These are phyloP conservation scores for Russula emetica DNA, from an alignment of 768 basidiomycete genomes.

Conservation along the genomic window DNA sequence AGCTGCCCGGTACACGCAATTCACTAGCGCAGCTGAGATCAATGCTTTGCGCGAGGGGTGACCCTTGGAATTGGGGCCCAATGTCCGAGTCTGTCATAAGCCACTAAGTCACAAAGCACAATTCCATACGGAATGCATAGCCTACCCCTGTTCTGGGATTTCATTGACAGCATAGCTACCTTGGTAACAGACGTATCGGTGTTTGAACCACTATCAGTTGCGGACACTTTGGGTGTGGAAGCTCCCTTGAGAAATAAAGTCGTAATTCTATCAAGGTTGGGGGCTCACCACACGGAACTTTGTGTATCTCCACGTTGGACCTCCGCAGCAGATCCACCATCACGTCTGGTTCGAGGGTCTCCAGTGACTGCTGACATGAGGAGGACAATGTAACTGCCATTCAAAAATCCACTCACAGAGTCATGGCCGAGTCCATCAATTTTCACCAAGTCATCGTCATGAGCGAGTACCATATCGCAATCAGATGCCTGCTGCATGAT, in stretches of 20 bases:
- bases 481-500: background rate
- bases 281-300: background rate
- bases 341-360: background rate
- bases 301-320: background rate
- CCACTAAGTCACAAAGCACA: background rate
- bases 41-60: background rate
- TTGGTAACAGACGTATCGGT: background rate
- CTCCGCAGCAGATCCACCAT: background rate
- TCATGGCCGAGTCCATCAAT: background rate
- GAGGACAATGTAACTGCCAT: background rate
- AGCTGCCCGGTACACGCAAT: background rate
- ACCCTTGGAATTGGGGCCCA: too few species aligned
- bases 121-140: background rate
- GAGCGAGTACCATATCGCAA: conserved; percentile 6
- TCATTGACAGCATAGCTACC: background rate
- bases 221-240: background rate
- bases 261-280: background rate
- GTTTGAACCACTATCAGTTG: background rate
- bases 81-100: background rate
- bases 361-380: background rate
- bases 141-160: background rate
- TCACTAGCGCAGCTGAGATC: background rate
- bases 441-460: background rate
- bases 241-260: background rate
- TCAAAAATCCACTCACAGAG: background rate